Evolutionary conservation across 441 rosid genomes (phyloP), one percentile per base, ranked within the genome.

Genomic region (Metrosideros polymorpha): DNA sequence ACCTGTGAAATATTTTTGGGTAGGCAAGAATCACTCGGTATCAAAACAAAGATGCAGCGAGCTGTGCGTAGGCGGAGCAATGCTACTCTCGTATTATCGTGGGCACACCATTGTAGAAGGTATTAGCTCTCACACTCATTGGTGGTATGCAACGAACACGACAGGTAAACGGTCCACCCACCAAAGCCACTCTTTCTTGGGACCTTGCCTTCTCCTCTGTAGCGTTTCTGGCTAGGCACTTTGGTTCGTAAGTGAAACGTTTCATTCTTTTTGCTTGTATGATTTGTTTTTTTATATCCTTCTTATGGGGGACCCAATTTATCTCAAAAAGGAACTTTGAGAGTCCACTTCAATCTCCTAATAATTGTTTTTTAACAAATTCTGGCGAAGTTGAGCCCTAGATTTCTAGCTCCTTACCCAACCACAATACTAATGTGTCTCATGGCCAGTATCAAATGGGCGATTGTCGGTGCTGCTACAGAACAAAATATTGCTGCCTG

Each of bases 51-150:
- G 82, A 89, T 97, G n/a, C n/a, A n/a, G n/a, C n/a, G n/a, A n/a
- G n/a, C n/a, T n/a, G 12, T 96, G 99, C 85, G 98, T 98, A 27
- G 92, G 92, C 6, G 99, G 99, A 83, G 99, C 98, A 22, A 96
- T 96, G 98, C 59, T 98, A 85, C 89, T 96, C 83, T 95, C 98
- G 6, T 98, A 95, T 84, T 98, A 95, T 91, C 97, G 94, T 88
- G 98, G 99, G 42, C 91, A 90, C 43, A 86, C 76, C 27, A 86
- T 96, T 17, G 91, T 88, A 32, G 30, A 30, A 5, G 89, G 96
- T 7, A 94, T 94, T 4, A 90, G 91, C 87, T 95, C 99, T 15
- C 88, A 88, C 84, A 93, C 95, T 85, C 98, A 95, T 84, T 93
- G 97, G 96, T 89, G 87, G 18, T 95, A 94, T 85, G 96, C 92